Conservation (phyloP, 495 filamentous ascomycete genomes). For the Neurospora pannonica region DNA sequence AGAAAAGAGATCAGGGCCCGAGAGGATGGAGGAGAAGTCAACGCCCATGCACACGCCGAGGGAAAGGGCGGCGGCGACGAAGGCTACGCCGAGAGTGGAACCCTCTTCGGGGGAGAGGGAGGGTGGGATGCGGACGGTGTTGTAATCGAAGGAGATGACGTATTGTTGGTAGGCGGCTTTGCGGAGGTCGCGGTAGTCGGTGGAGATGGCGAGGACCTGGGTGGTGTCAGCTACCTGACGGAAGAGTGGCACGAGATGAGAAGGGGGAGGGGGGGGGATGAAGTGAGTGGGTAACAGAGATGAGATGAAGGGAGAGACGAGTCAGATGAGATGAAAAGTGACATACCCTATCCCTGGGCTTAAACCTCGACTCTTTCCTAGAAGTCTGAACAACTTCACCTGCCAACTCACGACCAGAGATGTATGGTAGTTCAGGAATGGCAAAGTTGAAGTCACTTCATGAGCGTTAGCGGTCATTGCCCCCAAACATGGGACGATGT, state of each 20-base stretch:
- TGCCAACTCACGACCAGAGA: slow-evolving; percentile 55
- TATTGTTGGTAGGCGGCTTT: slow-evolving; percentile 65
- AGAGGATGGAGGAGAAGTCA: slow-evolving; percentile 37
- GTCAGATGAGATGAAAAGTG: neutral
- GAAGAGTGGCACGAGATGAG: neutral
- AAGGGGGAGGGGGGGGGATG: neutral
- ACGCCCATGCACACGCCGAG: slow-evolving; percentile 54
- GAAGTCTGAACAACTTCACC: slow-evolving; percentile 46
- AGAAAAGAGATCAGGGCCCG: slow-evolving; percentile 45
- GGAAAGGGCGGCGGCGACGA: slow-evolving; percentile 48
- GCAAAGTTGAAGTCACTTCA: slow-evolving; percentile 55
- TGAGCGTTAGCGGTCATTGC: neutral
- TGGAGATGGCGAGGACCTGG: slow-evolving; percentile 51
- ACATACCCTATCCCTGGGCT: slow-evolving; percentile 42
- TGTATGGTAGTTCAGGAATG: slow-evolving; percentile 53
- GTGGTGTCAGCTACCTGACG: neutral
- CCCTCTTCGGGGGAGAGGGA: slow-evolving; percentile 38
- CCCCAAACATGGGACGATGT: neutral
- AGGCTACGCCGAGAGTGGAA: slow-evolving; percentile 55
- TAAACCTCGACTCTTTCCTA: slow-evolving; percentile 33
- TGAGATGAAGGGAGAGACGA: neutral
- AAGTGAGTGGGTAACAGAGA: neutral
- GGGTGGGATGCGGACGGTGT: slow-evolving; percentile 49
- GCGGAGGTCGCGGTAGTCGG: slow-evolving; percentile 60
- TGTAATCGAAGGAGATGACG: slow-evolving; percentile 51